phyloP scores from a whole-genome alignment of 2,329 filamentous ascomycete genomes.

The Colletotrichum plurivorum region DNA sequence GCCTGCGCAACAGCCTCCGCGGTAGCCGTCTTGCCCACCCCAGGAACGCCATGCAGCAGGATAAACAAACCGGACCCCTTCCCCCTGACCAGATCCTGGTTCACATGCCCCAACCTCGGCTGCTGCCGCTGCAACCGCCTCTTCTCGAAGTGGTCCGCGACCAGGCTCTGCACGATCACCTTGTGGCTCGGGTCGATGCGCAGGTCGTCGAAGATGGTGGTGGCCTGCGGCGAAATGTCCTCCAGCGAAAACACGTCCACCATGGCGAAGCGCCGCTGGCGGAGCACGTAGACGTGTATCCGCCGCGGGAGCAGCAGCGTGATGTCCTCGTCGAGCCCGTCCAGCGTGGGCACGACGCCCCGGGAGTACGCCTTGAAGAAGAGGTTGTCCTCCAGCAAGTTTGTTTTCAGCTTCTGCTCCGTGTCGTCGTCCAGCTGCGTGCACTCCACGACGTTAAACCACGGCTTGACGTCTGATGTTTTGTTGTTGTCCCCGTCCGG shows the following conservation, averaged over 20 bases:
- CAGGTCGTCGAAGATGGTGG: not conserved
- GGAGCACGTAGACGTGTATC: not conserved
- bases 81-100: constrained; percentile 23
- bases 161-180: not conserved
- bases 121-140: not conserved
- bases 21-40: constrained; percentile 30
- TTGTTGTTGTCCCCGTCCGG: not conserved
- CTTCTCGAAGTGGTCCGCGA: not conserved
- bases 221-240: not conserved
- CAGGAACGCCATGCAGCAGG: constrained; percentile 24
- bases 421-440: not conserved
- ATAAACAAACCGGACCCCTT: constrained; percentile 28
- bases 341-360: not conserved
- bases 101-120: not conserved
- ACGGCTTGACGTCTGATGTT: not conserved
- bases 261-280: not conserved
- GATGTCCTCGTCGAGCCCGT: not conserved
- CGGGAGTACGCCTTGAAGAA: not conserved
- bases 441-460: not conserved
- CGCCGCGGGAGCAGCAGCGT: not conserved
- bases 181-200: not conserved
- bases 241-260: not conserved
- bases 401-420: no score
- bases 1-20: constrained; percentile 26
- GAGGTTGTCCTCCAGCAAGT: no score